Conservation (phyloP, 2,329 filamentous ascomycete species). For the Verticillium longisporum region DNA sequence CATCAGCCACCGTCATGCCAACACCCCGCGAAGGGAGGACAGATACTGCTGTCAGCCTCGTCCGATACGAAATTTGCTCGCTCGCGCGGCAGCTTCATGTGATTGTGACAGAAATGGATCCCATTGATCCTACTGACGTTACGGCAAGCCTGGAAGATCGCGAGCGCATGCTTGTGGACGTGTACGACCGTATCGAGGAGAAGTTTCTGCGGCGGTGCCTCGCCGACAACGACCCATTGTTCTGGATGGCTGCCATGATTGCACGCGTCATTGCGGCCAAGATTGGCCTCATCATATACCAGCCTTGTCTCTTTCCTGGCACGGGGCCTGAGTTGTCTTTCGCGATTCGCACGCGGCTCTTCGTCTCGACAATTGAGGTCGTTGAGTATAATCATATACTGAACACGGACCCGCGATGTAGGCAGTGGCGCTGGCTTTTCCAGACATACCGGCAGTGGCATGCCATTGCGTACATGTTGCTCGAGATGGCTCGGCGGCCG, state of each 20-base stretch:
- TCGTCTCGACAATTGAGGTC: conserved; percentile 66
- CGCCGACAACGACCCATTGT: conserved; percentile 47
- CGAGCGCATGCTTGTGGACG: conserved; percentile 41
- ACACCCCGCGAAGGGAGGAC: conserved; percentile 41
- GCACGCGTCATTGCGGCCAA: conserved; percentile 69
- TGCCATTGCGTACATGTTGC: conserved; percentile 40
- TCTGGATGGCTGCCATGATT: conserved; percentile 63
- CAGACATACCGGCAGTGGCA: conserved; percentile 46
- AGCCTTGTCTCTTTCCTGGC: conserved; percentile 60
- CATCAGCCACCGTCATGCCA: conserved; percentile 39
- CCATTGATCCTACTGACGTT: conserved; percentile 20
- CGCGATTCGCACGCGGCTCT: conserved; percentile 61
- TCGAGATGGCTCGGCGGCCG: conserved; percentile 37
- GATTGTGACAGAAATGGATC: conserved; percentile 24
- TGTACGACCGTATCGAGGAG: conserved; percentile 46
- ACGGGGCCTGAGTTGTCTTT: conserved; percentile 48
- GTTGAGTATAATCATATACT: conserved; percentile 62
- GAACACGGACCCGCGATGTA: conserved; percentile 47
- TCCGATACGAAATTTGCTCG: conserved; percentile 45
- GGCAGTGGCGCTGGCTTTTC: conserved; percentile 42
- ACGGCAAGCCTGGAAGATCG: conserved; percentile 24
- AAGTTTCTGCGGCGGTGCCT: conserved; percentile 41
- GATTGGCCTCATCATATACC: conserved; percentile 70
- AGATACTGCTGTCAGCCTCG: conserved; percentile 40
- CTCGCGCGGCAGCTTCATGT: conserved; percentile 28